A percentile compares a stretch with the other conserved stretches of the same genome.
Conservation (phyloP, 1,139 yeast genomes). For the Zygosaccharomyces pseudobailii region DNA sequence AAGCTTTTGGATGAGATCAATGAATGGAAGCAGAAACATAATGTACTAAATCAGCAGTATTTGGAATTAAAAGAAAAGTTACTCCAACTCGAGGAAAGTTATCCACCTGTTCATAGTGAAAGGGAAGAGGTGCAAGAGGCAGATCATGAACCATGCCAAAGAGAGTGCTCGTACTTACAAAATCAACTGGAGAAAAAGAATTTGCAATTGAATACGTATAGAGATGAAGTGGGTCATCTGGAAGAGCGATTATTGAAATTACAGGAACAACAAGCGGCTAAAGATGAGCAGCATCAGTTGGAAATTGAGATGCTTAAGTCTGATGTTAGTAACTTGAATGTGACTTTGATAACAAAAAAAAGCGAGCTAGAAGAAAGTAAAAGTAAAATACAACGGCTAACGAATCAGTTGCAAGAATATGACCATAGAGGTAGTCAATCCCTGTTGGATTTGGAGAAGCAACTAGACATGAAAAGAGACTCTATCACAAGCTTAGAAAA, state of each 20-base stretch:
- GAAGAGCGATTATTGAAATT: slow-evolving; percentile 3
- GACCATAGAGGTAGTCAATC: slow-evolving; percentile 20
- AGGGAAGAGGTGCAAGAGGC: slow-evolving; percentile 2
- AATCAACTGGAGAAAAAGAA: slow-evolving; percentile 13
- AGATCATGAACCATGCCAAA: slow-evolving; percentile 2
- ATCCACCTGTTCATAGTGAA: slow-evolving; percentile 4
- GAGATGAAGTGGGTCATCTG: slow-evolving; percentile 6
- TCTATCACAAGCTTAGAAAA: slow-evolving; percentile 13
- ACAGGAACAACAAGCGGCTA: slow-evolving; percentile 4
- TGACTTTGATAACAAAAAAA: slow-evolving; percentile 22
- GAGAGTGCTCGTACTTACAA: slow-evolving; percentile 6
- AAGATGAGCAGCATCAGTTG: slow-evolving; percentile 8
- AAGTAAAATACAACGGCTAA: slow-evolving; percentile 17
- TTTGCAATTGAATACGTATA: slow-evolving; percentile 13
- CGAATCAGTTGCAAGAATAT: slow-evolving; percentile 17
- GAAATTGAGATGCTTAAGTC: slow-evolving; percentile 13
- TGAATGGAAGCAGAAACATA: slow-evolving; percentile 19
- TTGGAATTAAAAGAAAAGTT: slow-evolving; percentile 21
- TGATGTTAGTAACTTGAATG: slow-evolving; percentile 23
- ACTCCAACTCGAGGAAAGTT: slow-evolving; percentile 1
- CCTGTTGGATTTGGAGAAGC: slow-evolving; percentile 14
- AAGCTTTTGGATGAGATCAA: slow-evolving; percentile 21
- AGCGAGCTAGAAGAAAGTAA: slow-evolving; percentile 19
- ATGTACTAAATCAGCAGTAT: slow-evolving; percentile 19
- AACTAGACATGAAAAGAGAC: slow-evolving; percentile 13